Evolutionary conservation across 2,329 filamentous ascomycete genomes (phyloP).

Genomic region (Epichloe elymi): DNA sequence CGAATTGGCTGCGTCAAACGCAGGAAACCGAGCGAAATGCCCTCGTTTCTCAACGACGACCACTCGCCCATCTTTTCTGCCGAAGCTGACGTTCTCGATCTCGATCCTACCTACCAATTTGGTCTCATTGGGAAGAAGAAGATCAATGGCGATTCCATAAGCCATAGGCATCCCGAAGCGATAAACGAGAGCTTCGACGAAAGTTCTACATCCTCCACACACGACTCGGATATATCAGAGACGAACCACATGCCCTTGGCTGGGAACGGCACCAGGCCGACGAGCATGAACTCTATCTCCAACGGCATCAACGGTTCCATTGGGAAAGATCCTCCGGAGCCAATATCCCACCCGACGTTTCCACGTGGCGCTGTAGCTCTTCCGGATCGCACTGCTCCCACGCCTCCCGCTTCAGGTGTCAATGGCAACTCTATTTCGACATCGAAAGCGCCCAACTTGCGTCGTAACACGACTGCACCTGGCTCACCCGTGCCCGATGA

Average conservation of each 20-base stretch:
- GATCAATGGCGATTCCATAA: conserved; percentile 23
- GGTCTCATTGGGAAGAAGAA: conserved; percentile 21
- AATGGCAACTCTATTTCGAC: conserved; percentile 9
- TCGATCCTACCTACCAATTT: conserved; percentile 28
- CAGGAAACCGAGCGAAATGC: conserved; percentile 27
- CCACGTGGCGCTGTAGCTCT: conserved; percentile 17
- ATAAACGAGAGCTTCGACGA: conserved; percentile 42
- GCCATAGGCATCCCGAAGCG: conserved; percentile 30
- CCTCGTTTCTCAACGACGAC: conserved; percentile 39
- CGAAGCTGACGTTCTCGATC: conserved; percentile 29
- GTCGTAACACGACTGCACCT: neutral
- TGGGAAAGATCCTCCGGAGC: conserved; percentile 17
- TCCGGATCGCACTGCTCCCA: conserved; percentile 17
- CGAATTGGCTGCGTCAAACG: neutral
- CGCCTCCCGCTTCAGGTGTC: conserved; percentile 7
- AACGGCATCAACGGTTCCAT: conserved; percentile 36
- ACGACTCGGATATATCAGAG: conserved; percentile 39
- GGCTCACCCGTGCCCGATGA: neutral
- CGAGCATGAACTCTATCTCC: conserved; percentile 46
- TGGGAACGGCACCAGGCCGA: conserved; percentile 28
- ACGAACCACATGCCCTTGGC: conserved; percentile 28
- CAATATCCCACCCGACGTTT: conserved; percentile 10
- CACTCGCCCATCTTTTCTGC: conserved; percentile 28
- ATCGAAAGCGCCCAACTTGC: neutral
- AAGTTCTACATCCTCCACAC: conserved; percentile 38